These are phyloP conservation scores for Zizania latifolia DNA, from an alignment of 176 grass and related monocot species.

Conservation along the genomic window DNA sequence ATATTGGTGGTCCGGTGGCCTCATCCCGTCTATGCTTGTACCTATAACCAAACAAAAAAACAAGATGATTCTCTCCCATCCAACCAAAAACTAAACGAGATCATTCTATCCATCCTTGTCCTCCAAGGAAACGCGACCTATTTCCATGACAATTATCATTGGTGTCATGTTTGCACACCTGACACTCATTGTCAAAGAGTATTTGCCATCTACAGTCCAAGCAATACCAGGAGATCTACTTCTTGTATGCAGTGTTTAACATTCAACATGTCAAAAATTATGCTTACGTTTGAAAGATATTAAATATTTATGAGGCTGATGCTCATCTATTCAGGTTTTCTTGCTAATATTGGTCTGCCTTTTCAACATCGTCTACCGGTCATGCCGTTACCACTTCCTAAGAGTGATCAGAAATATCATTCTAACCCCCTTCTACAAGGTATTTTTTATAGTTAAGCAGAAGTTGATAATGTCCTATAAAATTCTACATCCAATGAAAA, in stretches of 20 bases:
- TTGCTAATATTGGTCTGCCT: constrained; percentile 69
- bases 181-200: constrained; percentile 47
- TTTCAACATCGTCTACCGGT: constrained; percentile 73
- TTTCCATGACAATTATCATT: constrained; percentile 67
- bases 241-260: constrained; percentile 53
- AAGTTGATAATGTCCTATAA: background rate
- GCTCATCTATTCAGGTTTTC: constrained; percentile 59
- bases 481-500: constrained; percentile 16
- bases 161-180: constrained; percentile 89
- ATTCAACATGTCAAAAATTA: constrained; percentile 12
- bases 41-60: too few relatives aligned
- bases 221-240: constrained; percentile 81
- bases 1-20: too few relatives aligned
- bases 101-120: too few relatives aligned
- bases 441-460: constrained; percentile 31
- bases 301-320: background rate
- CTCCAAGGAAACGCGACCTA: too few relatives aligned
- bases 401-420: constrained; percentile 88
- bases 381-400: constrained; percentile 75
- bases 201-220: constrained; percentile 74
- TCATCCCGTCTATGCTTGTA: too few relatives aligned
- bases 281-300: background rate
- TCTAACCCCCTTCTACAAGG: constrained; percentile 93
- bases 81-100: too few relatives aligned
- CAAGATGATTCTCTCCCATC: too few relatives aligned